Evolutionary conservation across 768 basidiomycete genomes (phyloP).

Genomic region (Pulveroboletus sp.): DNA sequence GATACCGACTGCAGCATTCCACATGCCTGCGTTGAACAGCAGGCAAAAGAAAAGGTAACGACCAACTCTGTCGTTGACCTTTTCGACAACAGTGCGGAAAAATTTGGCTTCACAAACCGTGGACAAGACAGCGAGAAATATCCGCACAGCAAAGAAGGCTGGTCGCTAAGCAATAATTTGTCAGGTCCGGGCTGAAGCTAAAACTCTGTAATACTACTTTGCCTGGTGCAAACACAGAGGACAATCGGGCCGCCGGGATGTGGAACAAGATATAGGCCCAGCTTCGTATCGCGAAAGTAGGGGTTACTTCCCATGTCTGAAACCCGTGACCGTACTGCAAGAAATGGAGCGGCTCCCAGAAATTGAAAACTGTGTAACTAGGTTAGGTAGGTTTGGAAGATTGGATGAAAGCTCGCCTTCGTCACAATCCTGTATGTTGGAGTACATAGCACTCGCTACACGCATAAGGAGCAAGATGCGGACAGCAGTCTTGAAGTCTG

Average conservation of each 20-base stretch:
- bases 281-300: conserved; percentile 85
- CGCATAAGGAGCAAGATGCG: conserved; percentile 80
- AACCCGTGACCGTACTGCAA: conserved; percentile 82
- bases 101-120: conserved; percentile 76
- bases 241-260: conserved; percentile 57
- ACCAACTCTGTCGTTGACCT: conserved; percentile 83
- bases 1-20: conserved; percentile 80
- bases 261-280: conserved; percentile 92
- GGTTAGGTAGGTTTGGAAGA: background rate
- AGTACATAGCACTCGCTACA: conserved; percentile 86
- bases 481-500: conserved; percentile 78
- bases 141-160: conserved; percentile 85
- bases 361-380: conserved; percentile 80
- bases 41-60: conserved; percentile 91
- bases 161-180: conserved; percentile 52
- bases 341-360: conserved; percentile 98
- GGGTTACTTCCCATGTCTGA: conserved; percentile 97
- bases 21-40: conserved; percentile 88
- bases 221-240: conserved; percentile 53
- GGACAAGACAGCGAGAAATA: conserved; percentile 68
- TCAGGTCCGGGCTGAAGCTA: conserved; percentile 7
- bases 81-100: conserved; percentile 75
- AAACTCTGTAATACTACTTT: conserved; percentile 52
- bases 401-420: conserved; percentile 57
- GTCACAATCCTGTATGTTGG: conserved; percentile 92